Evolutionary conservation across 495 filamentous ascomycete genomes (phyloP).

Genomic region (Neurospora africana): DNA sequence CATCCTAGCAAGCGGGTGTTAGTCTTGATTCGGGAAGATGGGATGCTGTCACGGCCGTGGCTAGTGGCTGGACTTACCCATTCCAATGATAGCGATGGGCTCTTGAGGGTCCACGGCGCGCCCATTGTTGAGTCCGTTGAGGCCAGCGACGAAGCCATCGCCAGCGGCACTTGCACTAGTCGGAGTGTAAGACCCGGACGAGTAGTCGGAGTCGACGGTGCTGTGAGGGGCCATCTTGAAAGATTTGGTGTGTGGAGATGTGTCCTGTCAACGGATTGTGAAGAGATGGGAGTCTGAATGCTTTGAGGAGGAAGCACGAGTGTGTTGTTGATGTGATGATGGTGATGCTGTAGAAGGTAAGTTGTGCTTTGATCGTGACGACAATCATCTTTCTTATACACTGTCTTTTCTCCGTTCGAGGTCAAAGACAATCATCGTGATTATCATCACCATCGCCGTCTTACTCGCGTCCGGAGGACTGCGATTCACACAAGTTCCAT

Average conservation of each 20-base stretch:
- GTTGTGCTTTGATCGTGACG: neutral
- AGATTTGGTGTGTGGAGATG: neutral
- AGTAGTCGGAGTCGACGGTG: neutral
- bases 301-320: neutral
- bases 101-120: constrained; percentile 1
- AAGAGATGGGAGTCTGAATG: neutral
- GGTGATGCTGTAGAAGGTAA: neutral
- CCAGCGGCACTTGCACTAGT: neutral
- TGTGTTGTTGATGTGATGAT: neutral
- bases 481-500: neutral
- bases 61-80: constrained; percentile 11
- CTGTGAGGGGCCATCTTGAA: neutral
- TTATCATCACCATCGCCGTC: neutral
- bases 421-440: neutral
- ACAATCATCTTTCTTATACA: neutral
- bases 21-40: neutral
- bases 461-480: neutral
- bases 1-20: constrained; percentile 16
- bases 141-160: neutral
- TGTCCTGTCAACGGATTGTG: neutral
- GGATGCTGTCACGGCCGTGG: neutral
- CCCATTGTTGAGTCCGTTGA: neutral
- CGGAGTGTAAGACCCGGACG: neutral
- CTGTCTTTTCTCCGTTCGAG: neutral
- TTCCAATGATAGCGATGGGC: constrained; percentile 43